phyloP scores from a whole-genome alignment of 2,329 filamentous ascomycete species.

The Sarocladium strictum region DNA sequence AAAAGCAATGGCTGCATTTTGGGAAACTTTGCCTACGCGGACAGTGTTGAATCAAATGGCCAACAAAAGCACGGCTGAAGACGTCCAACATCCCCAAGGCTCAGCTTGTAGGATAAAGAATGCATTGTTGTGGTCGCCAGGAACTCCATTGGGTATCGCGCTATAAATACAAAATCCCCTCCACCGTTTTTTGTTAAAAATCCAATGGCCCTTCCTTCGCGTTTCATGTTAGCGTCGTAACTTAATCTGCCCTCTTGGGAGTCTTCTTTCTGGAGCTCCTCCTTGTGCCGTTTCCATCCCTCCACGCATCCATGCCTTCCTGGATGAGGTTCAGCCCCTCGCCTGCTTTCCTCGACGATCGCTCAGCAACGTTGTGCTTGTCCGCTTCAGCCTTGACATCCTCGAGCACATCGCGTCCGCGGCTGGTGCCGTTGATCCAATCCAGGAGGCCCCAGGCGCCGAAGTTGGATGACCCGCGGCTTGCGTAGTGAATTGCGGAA shows the following conservation, averaged over 20 bases:
- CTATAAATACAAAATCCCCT: neutral
- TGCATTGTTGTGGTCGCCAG: neutral
- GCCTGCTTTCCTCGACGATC: slow-evolving; percentile 26
- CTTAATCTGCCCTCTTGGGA: slow-evolving; percentile 13
- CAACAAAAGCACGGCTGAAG: neutral
- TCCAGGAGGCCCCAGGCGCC: slow-evolving; percentile 58
- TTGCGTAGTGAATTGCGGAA: slow-evolving; percentile 46
- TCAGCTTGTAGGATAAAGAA: too few species aligned
- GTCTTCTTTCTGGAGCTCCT: slow-evolving; percentile 21
- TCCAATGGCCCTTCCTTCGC: neutral
- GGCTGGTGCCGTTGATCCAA: slow-evolving; percentile 51
- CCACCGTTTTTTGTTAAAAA: neutral
- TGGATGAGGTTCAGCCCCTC: slow-evolving; percentile 27
- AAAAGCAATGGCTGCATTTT: neutral
- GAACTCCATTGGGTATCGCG: neutral
- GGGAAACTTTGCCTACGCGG: neutral
- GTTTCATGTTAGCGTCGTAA: neutral
- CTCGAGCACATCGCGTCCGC: slow-evolving; percentile 45
- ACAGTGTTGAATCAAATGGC: neutral
- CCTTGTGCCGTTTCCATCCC: slow-evolving; percentile 20
- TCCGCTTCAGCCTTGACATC: slow-evolving; percentile 50
- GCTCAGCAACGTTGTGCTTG: slow-evolving; percentile 46
- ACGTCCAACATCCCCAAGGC: too few species aligned
- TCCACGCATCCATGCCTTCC: slow-evolving; percentile 25
- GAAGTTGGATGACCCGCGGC: slow-evolving; percentile 51